phyloP scores from a whole-genome alignment of 2,329 filamentous ascomycete genomes.

The Cercospora nicotianae region DNA sequence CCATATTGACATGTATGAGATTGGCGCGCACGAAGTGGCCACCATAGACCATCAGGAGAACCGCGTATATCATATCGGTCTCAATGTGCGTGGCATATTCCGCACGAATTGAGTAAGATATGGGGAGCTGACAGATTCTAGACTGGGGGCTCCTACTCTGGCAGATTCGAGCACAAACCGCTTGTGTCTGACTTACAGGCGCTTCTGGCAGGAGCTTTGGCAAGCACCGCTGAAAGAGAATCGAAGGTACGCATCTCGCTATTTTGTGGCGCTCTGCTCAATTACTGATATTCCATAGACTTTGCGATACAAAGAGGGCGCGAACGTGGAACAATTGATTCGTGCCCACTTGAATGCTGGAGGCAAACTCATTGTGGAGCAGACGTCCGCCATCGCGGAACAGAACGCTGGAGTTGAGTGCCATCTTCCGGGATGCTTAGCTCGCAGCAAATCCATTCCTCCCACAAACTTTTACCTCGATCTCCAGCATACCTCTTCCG shows the following conservation, averaged over 20 bases:
- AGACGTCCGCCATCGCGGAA: neutral
- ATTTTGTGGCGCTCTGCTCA: neutral
- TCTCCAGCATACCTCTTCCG: conserved; percentile 1
- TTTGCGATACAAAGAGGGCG: neutral
- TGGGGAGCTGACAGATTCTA: conserved; percentile 10
- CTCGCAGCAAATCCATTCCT: conserved; percentile 9
- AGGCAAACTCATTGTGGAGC: conserved; percentile 10
- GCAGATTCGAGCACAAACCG: conserved; percentile 18
- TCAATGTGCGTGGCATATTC: conserved; percentile 11
- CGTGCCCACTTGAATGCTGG: conserved; percentile 9
- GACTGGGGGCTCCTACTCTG: conserved; percentile 21
- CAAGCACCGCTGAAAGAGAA: conserved; percentile 2
- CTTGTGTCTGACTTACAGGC: conserved; percentile 1
- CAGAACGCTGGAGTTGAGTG: conserved; percentile 1
- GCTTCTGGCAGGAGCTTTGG: conserved; percentile 1
- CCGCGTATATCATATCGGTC: conserved; percentile 24
- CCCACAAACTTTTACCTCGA: conserved; percentile 14
- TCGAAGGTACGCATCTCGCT: neutral
- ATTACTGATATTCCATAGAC: neutral
- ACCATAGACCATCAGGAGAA: conserved; percentile 18
- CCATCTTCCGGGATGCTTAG: conserved; percentile 14
- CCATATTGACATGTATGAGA: conserved; percentile 19
- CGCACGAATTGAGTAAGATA: too few relatives aligned
- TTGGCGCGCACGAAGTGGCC: conserved; percentile 11
- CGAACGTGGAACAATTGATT: conserved; percentile 34